Base-by-base conservation (phyloP, 2,329 filamentous ascomycete genomes). In the Pyrenophora graminea region DNA sequence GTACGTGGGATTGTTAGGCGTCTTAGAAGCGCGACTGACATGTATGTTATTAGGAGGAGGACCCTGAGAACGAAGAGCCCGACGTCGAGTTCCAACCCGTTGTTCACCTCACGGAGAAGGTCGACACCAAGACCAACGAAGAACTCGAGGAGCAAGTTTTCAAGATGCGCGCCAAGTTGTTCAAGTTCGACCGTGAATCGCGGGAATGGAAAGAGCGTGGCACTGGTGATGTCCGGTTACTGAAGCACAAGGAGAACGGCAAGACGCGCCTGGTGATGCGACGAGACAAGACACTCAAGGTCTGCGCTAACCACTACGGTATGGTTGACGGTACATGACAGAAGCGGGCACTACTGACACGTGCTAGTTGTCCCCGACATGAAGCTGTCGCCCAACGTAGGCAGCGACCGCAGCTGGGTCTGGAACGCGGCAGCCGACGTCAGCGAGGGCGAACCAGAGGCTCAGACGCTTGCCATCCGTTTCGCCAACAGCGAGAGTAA, bases 281-380 rank as follows among this genome's bases (percentile, higher is more conserved):
- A 76, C 86, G 94, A 75, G 94, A 99, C 83, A 97, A 97, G 90
- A 99, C 94, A 56, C 86, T 97, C 80, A 99, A 99, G 85, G 94
- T 99, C 79, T 99, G 94, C 87, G 94, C 94, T 74, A 99, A 99
- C 83, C 94, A 99, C 84, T 99, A 99, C 80, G 88, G 92, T 96
- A 87, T 70, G 89, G 43, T 34, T 44, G 58, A 73, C 19, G 30
- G 19, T 7, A 34, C 17, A 5, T 1, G 31, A 6, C 17, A 19
- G 19, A 49, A 45, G 69, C 53, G 39, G 19, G 5, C 19, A 18
- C 39, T 59, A 55, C 66, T 71, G 37, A 54, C 39, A 44, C 49
- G 32, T 47, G 32, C 43, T 63, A 96, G 92, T 99, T 71, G 91
- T 96, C 56, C 93, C 93, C 58, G 93, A 97, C 78, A 97, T 99